Percentiles rank a stretch among this genome's conserved stretches.
Evolutionary conservation across 441 rosid genomes (phyloP).

Genomic region (Populus tomentosa): DNA sequence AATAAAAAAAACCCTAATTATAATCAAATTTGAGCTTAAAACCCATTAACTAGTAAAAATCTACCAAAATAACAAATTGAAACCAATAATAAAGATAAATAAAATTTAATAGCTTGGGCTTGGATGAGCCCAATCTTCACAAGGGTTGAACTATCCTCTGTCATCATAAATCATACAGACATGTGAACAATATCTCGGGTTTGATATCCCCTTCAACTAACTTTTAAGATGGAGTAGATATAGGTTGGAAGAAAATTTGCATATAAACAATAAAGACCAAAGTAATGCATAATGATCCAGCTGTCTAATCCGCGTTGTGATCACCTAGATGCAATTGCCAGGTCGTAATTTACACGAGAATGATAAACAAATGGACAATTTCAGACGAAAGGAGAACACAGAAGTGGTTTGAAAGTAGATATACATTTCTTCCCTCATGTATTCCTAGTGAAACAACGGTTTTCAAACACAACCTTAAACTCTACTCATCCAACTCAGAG

Average conservation of each 20-base stretch:
- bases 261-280: not conserved
- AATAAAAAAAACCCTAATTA: too few species aligned
- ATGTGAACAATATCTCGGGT: too few species aligned
- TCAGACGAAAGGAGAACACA: slow-evolving; percentile 10
- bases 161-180: too few species aligned
- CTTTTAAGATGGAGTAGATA: not conserved
- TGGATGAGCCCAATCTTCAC: too few species aligned
- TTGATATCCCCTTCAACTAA: too few species aligned
- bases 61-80: too few species aligned
- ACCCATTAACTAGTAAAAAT: too few species aligned
- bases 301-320: not conserved
- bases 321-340: slow-evolving; percentile 10
- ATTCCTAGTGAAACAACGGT: slow-evolving; percentile 13
- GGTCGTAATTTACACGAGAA: slow-evolving; percentile 27
- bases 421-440: slow-evolving; percentile 15
- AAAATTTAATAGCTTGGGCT: too few species aligned
- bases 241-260: not conserved
- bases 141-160: too few species aligned
- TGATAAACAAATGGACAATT: slow-evolving; percentile 9
- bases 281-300: not conserved
- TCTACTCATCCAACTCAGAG: slow-evolving; percentile 53
- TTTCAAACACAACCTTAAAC: slow-evolving; percentile 3
- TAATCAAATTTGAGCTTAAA: too few species aligned
- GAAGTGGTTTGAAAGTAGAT: not conserved
- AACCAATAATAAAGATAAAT: too few species aligned